Base-by-base conservation (phyloP, 805 yeast species). In the Saccharomycopsis synnaedendra region DNA sequence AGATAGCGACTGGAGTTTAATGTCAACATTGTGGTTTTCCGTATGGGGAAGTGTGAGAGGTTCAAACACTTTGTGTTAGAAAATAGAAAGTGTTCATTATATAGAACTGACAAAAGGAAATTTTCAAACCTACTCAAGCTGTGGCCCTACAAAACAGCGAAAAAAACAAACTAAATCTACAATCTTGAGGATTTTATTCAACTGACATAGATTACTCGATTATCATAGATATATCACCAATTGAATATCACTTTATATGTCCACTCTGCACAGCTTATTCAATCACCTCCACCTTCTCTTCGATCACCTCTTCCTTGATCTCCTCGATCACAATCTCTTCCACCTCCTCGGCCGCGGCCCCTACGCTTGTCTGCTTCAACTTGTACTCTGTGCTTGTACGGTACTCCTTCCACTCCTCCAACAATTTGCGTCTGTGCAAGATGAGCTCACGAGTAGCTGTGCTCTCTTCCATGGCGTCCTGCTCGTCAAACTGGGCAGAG, bases 391-490 rank as follows among this genome's bases (percentile, higher is more conserved):
- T 71, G 35, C 67, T 60, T 34, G 71, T 61, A 72, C 97, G 79
- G 80, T 86, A 93, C 38, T 72, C 64, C 58, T 66, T 74, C 99
- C 99, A 93, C 63, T 85, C 88, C 61, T 82, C 82, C 62, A 88
- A 74, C 61, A 81, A 70, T 58, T 75, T 74, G 70, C 93, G 84
- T 66, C 96, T 87, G 60, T 69, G 76, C 71, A 86, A 74, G 64
- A 88, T 88, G 55, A 87, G 73, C 63, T 88, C 97, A 71, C 93
- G 82, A 57, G 85, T 76, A 59, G 94, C 96, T 59, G 88, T 83
- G 59, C 85, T 83, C 51, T 93, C 95, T 68, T 88, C 97, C 90
- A 87, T 89, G 43, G 90, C 90, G 69, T 93, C 99, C 54, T 75
- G 72, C 68, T 88, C 96, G 57, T 90, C 97, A 69, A 89, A 93